Evolutionary conservation across 176 grass and related monocot genomes (phyloP), one percentile per base, ranked within the genome.

Genomic region (Pharus latifolius): DNA sequence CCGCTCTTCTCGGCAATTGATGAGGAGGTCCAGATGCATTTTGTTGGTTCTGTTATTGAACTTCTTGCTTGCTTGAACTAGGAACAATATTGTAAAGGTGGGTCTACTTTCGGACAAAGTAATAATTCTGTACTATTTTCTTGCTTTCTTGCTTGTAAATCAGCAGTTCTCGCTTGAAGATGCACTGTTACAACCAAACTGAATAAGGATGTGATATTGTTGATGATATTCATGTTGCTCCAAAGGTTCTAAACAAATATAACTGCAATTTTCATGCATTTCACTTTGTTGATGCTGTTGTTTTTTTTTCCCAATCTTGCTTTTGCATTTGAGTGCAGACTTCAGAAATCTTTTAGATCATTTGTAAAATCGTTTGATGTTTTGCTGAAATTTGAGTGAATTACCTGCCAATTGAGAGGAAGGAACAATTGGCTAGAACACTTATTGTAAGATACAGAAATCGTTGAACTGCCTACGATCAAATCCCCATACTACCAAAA

Each of bases 1-100:
- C 94, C 94, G 19, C 94, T 98, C 49, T 98, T 98, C 78, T 74
- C 63, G 61, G 88, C 87, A 24, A 85, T 98, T 11, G 94, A 98
- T 10, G 84, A 98, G 77, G 75, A 86, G 71, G 81, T 92, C 37
- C 94, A 98, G 78, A 98, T 98, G 87, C 83, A 91, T 80, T 93
- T 98, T 43, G 84, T 47, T 1, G 78, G 65, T 71, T 91, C 94
- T 67, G 83, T 98, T 38, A 49, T 98, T 43, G 84, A 98, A 65
- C 63, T 83, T 60, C 67, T 98, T 25, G 83, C 89, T 49, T 54
- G 40, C 56, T 50, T 62, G 32, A 80, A 79, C 73, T 92, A 85
- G 78, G 56, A 74, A 56, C 10, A 57, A 8, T 58, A 60, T n/a
- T n/a, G n/a, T n/a, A 45, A 74, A 72, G 78, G 78, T 82, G 22